Base-by-base conservation (phyloP, 2,329 filamentous ascomycete genomes). In the Aspergillus felis region DNA sequence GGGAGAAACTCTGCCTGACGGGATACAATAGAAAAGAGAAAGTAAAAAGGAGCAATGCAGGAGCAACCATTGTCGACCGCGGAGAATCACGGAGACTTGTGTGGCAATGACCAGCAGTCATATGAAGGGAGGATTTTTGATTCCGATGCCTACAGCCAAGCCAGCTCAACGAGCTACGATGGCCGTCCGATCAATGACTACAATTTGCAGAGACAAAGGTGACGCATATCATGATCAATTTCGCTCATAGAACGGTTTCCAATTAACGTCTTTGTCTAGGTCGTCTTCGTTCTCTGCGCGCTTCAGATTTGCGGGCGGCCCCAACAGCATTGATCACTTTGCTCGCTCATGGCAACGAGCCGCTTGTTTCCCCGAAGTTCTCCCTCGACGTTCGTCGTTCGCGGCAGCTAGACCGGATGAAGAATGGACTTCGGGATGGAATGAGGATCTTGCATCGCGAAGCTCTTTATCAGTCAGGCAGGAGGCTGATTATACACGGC, bases 251-350 rank as follows among this genome's bases (percentile, higher is more conserved):
- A 24, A 27, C 28, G 3, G 20, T 48, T 12, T 22, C n/a, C 10
- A 24, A 50, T 35, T 56, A 32, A 60, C 27, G n/a, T 54, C 24
- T 25, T 32, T 27, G 41, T 28, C 35, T 49, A 71, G 70, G 57
- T 71, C 69, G 29, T 74, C 72, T 6, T 77, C 76, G n/a, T 68
- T 78, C 51, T 74, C 75, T 8, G 75, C 82, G 68, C 80, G 82
- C 6, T 61, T 79, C 29, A 68, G 76, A 64, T 87, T 96, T 59
- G 87, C 90, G 50, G 94, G 93, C 62, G 93, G 93, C 52, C 88
- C 92, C 60, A 97, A 97, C 79, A 95, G 90, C 74, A 89, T 97
- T 67, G 88, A 94, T 69, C 96, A 92, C 68, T 97, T 97, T 71
- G 90, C 92, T 48, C 85, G 89, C 59, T 96, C 91, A 66, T 96